Evolutionary conservation across 352 stramenopile genomes (phyloP).

Genomic region (Pythium biforme): DNA sequence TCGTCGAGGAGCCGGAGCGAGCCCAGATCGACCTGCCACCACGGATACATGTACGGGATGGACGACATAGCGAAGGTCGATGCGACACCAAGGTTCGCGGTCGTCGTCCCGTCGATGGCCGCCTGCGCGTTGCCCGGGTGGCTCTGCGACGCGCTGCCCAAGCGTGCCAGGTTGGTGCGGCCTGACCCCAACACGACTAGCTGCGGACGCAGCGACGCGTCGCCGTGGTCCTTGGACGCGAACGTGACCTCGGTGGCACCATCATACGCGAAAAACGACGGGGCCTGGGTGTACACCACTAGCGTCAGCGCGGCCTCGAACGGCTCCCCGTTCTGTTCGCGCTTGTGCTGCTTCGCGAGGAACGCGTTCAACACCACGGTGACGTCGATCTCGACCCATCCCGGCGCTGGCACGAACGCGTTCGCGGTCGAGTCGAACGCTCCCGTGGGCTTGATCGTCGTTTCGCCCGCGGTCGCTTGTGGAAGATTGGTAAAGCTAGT

Average conservation of each 20-base stretch:
- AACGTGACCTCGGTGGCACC: slow-evolving; percentile 54
- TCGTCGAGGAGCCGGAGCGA: slow-evolving; percentile 41
- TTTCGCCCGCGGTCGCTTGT: slow-evolving; percentile 29
- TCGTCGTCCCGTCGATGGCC: slow-evolving; percentile 43
- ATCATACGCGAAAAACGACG: slow-evolving; percentile 46
- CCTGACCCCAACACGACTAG: slow-evolving; percentile 50
- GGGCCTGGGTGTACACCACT: slow-evolving; percentile 46
- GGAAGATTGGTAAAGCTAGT: slow-evolving; percentile 34
- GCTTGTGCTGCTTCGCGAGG: slow-evolving; percentile 30
- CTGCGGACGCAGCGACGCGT: slow-evolving; percentile 36
- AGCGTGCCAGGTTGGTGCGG: slow-evolving; percentile 43
- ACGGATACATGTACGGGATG: slow-evolving; percentile 43
- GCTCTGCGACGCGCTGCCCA: slow-evolving; percentile 41
- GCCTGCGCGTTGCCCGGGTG: slow-evolving; percentile 44
- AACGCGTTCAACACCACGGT: slow-evolving; percentile 58
- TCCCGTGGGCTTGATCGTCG: slow-evolving; percentile 30
- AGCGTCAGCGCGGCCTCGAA: slow-evolving; percentile 38
- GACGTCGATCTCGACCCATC: slow-evolving; percentile 71
- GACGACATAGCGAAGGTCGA: slow-evolving; percentile 57
- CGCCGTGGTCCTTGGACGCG: slow-evolving; percentile 51
- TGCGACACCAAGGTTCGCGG: slow-evolving; percentile 37
- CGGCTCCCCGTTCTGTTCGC: slow-evolving; percentile 1
- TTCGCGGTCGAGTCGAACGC: slow-evolving; percentile 41
- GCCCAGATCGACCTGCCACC: slow-evolving; percentile 58
- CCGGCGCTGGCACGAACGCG: slow-evolving; percentile 33